Conservation (phyloP, 148 eudicot genomes). For the Dianthus caryophyllus region DNA sequence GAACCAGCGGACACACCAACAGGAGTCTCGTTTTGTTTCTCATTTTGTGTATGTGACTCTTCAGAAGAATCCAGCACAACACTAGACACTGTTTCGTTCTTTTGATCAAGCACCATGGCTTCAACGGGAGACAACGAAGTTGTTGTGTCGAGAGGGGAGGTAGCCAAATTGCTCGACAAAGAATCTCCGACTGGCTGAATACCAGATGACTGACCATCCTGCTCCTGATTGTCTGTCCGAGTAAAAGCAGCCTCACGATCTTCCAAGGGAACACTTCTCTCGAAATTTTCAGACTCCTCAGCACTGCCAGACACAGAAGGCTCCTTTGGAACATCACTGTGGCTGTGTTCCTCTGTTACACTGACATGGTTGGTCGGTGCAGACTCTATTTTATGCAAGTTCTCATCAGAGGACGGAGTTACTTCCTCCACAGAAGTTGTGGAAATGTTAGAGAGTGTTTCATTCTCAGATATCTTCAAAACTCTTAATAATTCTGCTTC, state of each 20-base stretch:
- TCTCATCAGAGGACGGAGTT: conserved; percentile 30
- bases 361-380: conserved; percentile 19
- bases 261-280: conserved; percentile 29
- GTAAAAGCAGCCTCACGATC: conserved; percentile 28
- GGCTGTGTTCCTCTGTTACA: conserved; percentile 21
- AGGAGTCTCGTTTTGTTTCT: conserved; percentile 23
- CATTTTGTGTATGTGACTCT: conserved; percentile 27
- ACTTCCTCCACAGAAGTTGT: conserved; percentile 16
- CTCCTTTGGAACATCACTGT: conserved; percentile 20
- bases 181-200: conserved; percentile 28
- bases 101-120: conserved; percentile 27
- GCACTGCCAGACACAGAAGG: conserved; percentile 28
- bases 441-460: conserved; percentile 21
- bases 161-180: conserved; percentile 24
- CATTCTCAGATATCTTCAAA: conserved; percentile 50
- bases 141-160: conserved; percentile 25
- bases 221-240: conserved; percentile 19
- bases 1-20: conserved; percentile 28
- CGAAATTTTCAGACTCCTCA: conserved; percentile 21
- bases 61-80: conserved; percentile 23
- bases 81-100: conserved; percentile 29
- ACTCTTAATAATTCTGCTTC: conserved; percentile 62
- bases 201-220: conserved; percentile 22
- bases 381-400: conserved; percentile 23
- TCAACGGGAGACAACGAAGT: conserved; percentile 20